Evolutionary conservation across 1,284 basidiomycete species (phyloP), one percentile per base, ranked within the genome.

Genomic region (Inonotus hispidus): DNA sequence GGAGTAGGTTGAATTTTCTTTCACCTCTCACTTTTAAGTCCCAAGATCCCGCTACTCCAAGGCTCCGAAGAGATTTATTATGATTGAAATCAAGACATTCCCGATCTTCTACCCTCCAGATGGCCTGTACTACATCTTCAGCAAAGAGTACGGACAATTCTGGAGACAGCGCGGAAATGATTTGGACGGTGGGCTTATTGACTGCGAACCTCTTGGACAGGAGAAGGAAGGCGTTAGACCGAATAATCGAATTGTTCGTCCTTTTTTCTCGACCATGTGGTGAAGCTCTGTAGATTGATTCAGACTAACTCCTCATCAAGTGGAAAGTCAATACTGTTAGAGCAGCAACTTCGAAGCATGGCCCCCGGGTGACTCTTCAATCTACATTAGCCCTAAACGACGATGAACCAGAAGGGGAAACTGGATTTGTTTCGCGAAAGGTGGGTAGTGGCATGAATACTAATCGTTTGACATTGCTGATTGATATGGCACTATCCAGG

Each of bases 31-130:
- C 47, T 45, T 45, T 14, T 21, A n/a, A 25, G 47, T 19, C 27
- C 2, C 25, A 13, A 6, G 25, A 2, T 49, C 14, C 16, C 23
- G 5, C 47, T 49, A n/a, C 4, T 23, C 25, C 41, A 25, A 21
- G 11, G 16, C 45, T 25, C 23, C 11, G 2, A 47, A 19, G 23
- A n/a, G 19, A 3, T 21, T 47, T 47, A 21, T 16, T 14, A 57
- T 61, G 60, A 29, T 43, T 32, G 56, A 62, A 7, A 27, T 62
- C 4, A 58, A 58, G 35, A 47, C 38, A 39, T 62, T 49, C 23
- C 61, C 61, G 1, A 53, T 57, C 25, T 53, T 62, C 45, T 58
- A 62, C 56, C 61, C 61, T 23, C 56, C 61, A 8, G 61, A 62
- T 41, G 61, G 61, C 6, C 25, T 58, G 3, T 62, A 62, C 56